Conservation (phyloP, 2,329 filamentous ascomycete species). For the Clathrospora elynae region DNA sequence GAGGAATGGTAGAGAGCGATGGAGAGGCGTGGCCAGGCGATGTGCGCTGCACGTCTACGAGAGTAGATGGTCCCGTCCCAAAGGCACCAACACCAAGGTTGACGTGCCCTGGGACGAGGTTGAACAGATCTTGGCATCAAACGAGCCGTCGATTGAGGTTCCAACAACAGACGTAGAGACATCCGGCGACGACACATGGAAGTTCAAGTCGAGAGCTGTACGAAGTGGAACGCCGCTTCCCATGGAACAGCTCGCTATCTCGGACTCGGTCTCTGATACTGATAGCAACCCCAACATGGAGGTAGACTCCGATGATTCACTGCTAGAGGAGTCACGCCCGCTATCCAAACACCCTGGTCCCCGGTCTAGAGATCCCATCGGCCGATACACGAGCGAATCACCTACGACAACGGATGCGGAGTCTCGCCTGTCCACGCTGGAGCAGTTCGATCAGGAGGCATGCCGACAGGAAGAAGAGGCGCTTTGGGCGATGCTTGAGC, state of each 20-base stretch:
- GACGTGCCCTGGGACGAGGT: slow-evolving; percentile 52
- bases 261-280: slow-evolving; percentile 21
- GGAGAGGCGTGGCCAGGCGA: slow-evolving; percentile 58
- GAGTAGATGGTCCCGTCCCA: slow-evolving; percentile 15
- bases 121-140: slow-evolving; percentile 35
- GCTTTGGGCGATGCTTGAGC: slow-evolving; percentile 53
- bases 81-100: slow-evolving; percentile 31
- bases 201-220: slow-evolving; percentile 28
- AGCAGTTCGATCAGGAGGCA: slow-evolving; percentile 54
- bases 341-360: background rate
- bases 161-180: slow-evolving; percentile 36
- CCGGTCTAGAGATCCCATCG: slow-evolving; percentile 4
- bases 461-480: slow-evolving; percentile 53
- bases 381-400: slow-evolving; percentile 10
- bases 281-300: slow-evolving; percentile 6
- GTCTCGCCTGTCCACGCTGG: slow-evolving; percentile 26
- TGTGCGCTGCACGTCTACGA: slow-evolving; percentile 57
- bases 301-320: slow-evolving; percentile 7
- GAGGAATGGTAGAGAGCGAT: slow-evolving; percentile 54
- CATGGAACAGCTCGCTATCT: slow-evolving; percentile 16
- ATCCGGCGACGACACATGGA: slow-evolving; percentile 18
- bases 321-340: background rate
- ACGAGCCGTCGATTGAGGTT: slow-evolving; percentile 29
- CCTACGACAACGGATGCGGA: background rate
- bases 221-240: slow-evolving; percentile 40